A percentile compares a stretch with the other conserved stretches of the same genome.
Evolutionary conservation across 768 basidiomycete species (phyloP).

Genomic region (Lactarius hengduanensis): DNA sequence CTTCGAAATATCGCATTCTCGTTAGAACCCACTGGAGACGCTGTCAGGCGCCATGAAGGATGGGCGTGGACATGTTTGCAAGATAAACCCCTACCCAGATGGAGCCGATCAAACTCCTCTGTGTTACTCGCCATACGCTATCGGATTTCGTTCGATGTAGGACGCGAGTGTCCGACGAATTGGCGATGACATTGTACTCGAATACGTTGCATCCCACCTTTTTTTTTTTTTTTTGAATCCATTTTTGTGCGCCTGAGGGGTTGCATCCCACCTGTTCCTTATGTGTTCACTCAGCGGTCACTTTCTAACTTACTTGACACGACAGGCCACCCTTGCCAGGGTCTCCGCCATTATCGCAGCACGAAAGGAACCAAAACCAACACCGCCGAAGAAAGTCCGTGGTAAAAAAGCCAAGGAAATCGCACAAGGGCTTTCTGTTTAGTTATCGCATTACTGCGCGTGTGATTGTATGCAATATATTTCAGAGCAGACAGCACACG

Average conservation of each 20-base stretch:
- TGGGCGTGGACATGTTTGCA: constrained; percentile 95
- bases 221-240: too few relatives aligned
- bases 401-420: constrained; percentile 56
- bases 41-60: constrained; percentile 66
- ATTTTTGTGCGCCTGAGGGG: too few relatives aligned
- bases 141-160: constrained; percentile 64
- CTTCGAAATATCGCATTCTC: constrained; percentile 57
- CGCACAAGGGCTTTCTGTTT: constrained; percentile 3
- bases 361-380: constrained; percentile 68
- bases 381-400: constrained; percentile 66
- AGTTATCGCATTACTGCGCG: not conserved
- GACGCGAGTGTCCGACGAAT: constrained; percentile 67
- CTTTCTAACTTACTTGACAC: constrained; percentile 4
- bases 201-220: constrained; percentile 2
- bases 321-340: constrained; percentile 72
- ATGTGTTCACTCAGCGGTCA: not conserved
- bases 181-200: constrained; percentile 56
- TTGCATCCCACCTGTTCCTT: not conserved
- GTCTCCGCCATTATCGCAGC: constrained; percentile 68
- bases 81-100: constrained; percentile 51
- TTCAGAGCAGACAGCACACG: not conserved
- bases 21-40: constrained; percentile 89
- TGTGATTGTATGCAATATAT: constrained; percentile 8
- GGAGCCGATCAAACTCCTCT: constrained; percentile 58
- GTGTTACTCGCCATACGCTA: constrained; percentile 69